phyloP scores from a whole-genome alignment of 148 eudicot species.

The Polygonum maritimum region DNA sequence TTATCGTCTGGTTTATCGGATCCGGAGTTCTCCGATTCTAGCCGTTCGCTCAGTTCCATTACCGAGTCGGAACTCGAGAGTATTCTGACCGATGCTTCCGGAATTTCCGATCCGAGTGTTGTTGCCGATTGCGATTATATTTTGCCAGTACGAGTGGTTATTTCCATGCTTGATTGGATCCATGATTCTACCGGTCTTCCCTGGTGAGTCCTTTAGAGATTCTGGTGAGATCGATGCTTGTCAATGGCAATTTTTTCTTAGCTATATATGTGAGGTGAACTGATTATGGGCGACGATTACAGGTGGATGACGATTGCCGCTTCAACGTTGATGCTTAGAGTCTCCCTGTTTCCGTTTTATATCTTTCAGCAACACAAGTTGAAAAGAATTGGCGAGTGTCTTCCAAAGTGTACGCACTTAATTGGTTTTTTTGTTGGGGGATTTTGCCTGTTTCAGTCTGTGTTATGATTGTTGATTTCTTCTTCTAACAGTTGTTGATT shows the following conservation, averaged over 20 bases:
- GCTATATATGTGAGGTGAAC: not conserved
- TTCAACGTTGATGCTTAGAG: conserved; percentile 60
- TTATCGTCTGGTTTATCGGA: conserved; percentile 25
- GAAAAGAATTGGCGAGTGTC: conserved; percentile 33
- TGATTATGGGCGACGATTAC: not conserved
- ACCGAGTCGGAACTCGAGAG: conserved; percentile 31
- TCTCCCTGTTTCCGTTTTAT: conserved; percentile 48
- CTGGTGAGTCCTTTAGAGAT: conserved; percentile 36
- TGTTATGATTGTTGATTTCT: not conserved
- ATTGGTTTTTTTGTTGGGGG: not conserved
- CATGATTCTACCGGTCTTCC: conserved; percentile 62
- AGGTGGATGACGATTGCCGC: conserved; percentile 74
- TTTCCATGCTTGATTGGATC: conserved; percentile 45
- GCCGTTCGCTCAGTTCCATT: conserved; percentile 20
- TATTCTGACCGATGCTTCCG: conserved; percentile 24
- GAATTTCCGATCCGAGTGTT: conserved; percentile 6
- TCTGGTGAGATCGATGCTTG: not conserved
- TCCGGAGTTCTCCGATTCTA: conserved; percentile 5
- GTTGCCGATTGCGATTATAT: conserved; percentile 23
- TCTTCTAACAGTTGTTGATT: not conserved
- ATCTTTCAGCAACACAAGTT: conserved; percentile 60
- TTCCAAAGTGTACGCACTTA: conserved; percentile 59
- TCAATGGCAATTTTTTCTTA: not conserved
- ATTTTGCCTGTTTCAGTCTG: not conserved
- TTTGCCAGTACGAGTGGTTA: conserved; percentile 38